Evolutionary conservation across 208 protist genomes (phyloP).

Genomic region (Leishmania gerbilli): DNA sequence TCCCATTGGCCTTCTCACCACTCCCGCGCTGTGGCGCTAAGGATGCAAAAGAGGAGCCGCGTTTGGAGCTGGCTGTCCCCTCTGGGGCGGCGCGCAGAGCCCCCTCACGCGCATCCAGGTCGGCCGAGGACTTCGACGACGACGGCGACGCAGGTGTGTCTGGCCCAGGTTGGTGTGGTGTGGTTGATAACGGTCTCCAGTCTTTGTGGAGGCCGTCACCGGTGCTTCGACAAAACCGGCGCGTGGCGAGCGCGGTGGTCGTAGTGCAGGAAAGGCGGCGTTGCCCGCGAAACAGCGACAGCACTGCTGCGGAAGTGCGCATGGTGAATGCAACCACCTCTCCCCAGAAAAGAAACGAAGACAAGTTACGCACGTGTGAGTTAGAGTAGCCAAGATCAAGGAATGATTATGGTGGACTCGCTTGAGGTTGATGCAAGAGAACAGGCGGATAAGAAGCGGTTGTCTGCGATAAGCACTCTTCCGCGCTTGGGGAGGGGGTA

Average conservation of each 20-base stretch:
- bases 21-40: constrained; percentile 21
- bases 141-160: not conserved
- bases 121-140: not conserved
- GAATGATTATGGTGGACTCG: not conserved
- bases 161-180: not conserved
- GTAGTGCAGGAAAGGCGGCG: not conserved
- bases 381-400: not conserved
- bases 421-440: not conserved
- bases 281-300: not conserved
- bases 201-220: not conserved
- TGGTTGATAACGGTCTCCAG: not conserved
- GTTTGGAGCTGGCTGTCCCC: constrained; percentile 17
- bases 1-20: not conserved
- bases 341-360: not conserved
- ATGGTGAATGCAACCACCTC: not conserved
- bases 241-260: not conserved
- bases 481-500: not conserved
- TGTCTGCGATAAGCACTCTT: not conserved
- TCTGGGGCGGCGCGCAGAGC: constrained; percentile 18
- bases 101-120: not conserved
- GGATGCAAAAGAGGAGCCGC: constrained; percentile 72
- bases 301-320: not conserved
- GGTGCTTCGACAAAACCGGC: not conserved
- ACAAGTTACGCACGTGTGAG: not conserved
- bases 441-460: not conserved